Evolutionary conservation across 306 rosid species (phyloP).

Genomic region (Citrullus colocynthis): DNA sequence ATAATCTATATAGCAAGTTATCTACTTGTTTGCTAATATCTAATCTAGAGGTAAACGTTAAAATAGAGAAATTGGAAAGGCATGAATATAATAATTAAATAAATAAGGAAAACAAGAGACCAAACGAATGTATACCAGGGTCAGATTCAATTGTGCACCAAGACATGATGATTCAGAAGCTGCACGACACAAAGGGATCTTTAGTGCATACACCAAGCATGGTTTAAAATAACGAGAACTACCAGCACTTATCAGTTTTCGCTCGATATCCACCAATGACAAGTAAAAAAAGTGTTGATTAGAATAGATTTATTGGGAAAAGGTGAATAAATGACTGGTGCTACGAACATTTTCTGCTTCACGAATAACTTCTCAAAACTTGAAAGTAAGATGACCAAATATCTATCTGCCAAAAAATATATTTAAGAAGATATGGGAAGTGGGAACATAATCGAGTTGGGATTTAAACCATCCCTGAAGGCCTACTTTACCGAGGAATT

Average conservation of each 20-base stretch:
- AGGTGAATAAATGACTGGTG: not conserved
- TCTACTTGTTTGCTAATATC: not conserved
- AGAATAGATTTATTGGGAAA: not conserved
- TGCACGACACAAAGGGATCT: conserved; percentile 13
- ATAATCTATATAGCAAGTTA: not conserved
- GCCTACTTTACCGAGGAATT: not conserved
- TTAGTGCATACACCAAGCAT: not conserved
- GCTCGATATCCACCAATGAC: not conserved
- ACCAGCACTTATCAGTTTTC: not conserved
- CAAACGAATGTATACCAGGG: conserved; percentile 48
- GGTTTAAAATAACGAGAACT: not conserved
- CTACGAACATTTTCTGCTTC: not conserved
- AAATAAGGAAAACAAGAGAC: not conserved
- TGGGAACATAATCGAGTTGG: not conserved
- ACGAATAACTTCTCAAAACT: not conserved
- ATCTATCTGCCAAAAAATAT: not conserved
- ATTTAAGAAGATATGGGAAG: not conserved
- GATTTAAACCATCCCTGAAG: not conserved
- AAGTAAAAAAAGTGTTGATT: not conserved
- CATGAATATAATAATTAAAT: not conserved
- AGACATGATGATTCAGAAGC: conserved; percentile 56
- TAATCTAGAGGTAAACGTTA: not conserved
- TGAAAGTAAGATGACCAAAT: not conserved
- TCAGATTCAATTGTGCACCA: conserved; percentile 99
- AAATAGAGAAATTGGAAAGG: not conserved